Evolutionary conservation across 2,329 filamentous ascomycete species (phyloP), one percentile per base, ranked within the genome.

Genomic region (Aspergillus piperis): DNA sequence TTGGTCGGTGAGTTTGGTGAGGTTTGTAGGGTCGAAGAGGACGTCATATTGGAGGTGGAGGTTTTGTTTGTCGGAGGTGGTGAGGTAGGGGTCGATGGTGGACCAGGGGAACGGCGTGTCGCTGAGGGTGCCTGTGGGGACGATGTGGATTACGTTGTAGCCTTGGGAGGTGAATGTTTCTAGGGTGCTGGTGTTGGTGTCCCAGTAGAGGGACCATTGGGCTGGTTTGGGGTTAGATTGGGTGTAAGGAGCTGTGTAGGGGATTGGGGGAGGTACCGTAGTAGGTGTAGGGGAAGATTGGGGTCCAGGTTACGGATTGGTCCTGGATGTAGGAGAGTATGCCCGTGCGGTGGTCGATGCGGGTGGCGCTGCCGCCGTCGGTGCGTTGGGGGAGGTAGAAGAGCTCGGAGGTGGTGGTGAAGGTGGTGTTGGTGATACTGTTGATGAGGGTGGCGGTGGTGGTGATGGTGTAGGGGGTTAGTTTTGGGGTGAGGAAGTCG

Each of bases 71-170:
- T 54, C 52, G 19, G 52, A 23, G 2, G 30, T 10, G 8, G 3
- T 8, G 23, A 54, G 38, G 25, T 54, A 54, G 3, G 52, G 38
- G 25, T 7, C 13, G 23, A 54, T 30, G n/a, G 7, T 30, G 8
- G 36, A 1, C 52, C 52, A 54, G 13, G 52, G 52, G 52, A 42
- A 54, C 8, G 38, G 21, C 2, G 52, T 54, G 4, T 11, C 13
- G 15, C 38, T 44, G 36, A 54, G 52, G 7, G 38, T 30, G n/a
- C 52, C 52, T 8, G 52, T 54, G 2, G 52, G 52, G 1, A 54
- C 52, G 39, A 54, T 54, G 38, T 54, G 52, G 52, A 54, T 54
- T 44, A 42, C 38, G 23, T 54, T 54, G 52, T 54, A 54, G 38
- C 38, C 23, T 11, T 25, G 2, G 0, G 21, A 17, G 21, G 21